Evolutionary conservation across 768 basidiomycete species (phyloP).

Genomic region (Glaciozyma martinii): DNA sequence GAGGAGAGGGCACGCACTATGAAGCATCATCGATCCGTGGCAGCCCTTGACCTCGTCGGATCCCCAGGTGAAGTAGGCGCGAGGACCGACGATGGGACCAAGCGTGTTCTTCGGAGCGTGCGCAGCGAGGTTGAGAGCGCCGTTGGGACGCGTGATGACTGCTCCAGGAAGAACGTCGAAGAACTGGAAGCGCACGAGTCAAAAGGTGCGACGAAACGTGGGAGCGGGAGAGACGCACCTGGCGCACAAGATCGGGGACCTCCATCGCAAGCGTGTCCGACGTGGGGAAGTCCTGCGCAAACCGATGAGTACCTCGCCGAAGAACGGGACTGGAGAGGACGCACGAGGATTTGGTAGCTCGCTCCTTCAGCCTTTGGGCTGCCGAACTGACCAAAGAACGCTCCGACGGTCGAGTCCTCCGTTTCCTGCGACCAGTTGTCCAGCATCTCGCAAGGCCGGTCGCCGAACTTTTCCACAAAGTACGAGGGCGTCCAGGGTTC

Average conservation of each 20-base stretch:
- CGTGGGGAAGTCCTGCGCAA: slow-evolving; percentile 6
- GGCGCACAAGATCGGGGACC: neutral
- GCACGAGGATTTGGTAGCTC: neutral
- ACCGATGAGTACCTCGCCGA: neutral
- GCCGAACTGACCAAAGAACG: slow-evolving; percentile 18
- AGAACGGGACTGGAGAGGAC: neutral
- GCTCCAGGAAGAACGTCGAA: slow-evolving; percentile 10
- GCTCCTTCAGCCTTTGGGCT: neutral
- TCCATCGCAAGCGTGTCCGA: neutral
- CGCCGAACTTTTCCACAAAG: neutral
- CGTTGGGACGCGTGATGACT: slow-evolving; percentile 18
- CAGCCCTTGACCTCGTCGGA: neutral
- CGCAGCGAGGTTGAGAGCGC: slow-evolving; percentile 17
- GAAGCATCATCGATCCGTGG: slow-evolving; percentile 8
- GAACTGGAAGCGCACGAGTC: slow-evolving; percentile 1
- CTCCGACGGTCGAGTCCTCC: neutral
- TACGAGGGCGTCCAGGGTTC: slow-evolving; percentile 13
- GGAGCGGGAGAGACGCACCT: neutral
- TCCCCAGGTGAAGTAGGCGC: slow-evolving; percentile 10
- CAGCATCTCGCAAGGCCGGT: slow-evolving; percentile 8
- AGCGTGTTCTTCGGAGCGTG: slow-evolving; percentile 21
- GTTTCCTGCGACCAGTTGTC: slow-evolving; percentile 8
- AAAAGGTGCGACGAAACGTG: rapidly evolving
- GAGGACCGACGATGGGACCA: slow-evolving; percentile 9
- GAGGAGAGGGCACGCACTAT: slow-evolving; percentile 1